These are phyloP conservation scores for Metarhizium album DNA, from an alignment of 2,329 filamentous ascomycete species.

Conservation along the genomic window DNA sequence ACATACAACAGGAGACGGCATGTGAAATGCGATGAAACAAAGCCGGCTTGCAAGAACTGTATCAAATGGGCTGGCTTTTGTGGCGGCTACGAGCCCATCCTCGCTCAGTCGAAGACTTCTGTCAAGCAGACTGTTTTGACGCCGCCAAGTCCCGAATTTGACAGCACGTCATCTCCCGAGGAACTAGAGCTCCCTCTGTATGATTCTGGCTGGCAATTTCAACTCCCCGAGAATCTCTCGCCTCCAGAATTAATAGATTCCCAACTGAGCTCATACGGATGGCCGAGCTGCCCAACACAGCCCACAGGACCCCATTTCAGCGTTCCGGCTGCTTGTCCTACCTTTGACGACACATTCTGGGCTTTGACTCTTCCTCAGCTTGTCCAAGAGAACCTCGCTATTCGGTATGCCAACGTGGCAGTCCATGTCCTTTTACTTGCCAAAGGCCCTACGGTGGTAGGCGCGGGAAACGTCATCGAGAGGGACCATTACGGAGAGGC, in stretches of 20 bases:
- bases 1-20: slow-evolving; percentile 18
- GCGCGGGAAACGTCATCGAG: slow-evolving; percentile 5
- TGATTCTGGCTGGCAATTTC: slow-evolving; percentile 4
- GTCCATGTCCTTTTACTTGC: slow-evolving; percentile 23
- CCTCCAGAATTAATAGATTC: slow-evolving; percentile 4
- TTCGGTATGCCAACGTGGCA: slow-evolving; percentile 27
- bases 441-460: slow-evolving; percentile 9
- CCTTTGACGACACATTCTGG: slow-evolving; percentile 26
- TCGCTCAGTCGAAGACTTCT: not conserved
- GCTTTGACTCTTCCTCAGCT: slow-evolving; percentile 23
- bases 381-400: slow-evolving; percentile 19
- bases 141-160: slow-evolving; percentile 3
- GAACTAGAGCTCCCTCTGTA: slow-evolving; percentile 1
- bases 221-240: slow-evolving; percentile 1
- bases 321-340: slow-evolving; percentile 4
- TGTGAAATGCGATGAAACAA: slow-evolving; percentile 26
- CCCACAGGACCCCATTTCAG: not conserved
- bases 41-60: slow-evolving; percentile 23
- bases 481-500: slow-evolving; percentile 20
- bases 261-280: not conserved
- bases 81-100: slow-evolving; percentile 17
- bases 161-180: slow-evolving; percentile 5
- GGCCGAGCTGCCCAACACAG: not conserved
- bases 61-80: slow-evolving; percentile 25
- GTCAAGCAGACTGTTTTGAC: not conserved